Evolutionary conservation across 2,329 filamentous ascomycete species (phyloP).

Genomic region (Fusarium sp.): DNA sequence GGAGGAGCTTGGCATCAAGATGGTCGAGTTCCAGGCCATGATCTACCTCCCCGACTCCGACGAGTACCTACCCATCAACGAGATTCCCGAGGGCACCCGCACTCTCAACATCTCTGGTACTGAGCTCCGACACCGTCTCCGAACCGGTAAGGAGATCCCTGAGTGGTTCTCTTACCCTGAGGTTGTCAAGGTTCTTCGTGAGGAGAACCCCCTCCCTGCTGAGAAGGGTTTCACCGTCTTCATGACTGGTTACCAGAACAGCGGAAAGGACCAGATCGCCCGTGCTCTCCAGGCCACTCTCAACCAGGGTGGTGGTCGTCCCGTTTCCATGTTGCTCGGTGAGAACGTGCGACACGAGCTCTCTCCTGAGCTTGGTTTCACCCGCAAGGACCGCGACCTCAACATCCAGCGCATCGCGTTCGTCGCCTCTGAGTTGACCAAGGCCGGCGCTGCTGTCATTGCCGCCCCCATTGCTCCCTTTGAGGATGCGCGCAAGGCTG

Average conservation of each 20-base stretch:
- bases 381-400: conserved; percentile 87
- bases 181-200: conserved; percentile 94
- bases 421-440: conserved; percentile 93
- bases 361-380: conserved; percentile 95
- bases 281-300: conserved; percentile 96
- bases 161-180: conserved; percentile 99
- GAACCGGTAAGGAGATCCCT: conserved; percentile 92
- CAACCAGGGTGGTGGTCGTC: conserved; percentile 96
- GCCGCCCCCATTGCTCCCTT: conserved; percentile 96
- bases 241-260: conserved; percentile 96
- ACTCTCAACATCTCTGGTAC: conserved; percentile 89
- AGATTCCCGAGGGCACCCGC: conserved; percentile 84
- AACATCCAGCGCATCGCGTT: conserved; percentile 98
- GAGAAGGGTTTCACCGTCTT: conserved; percentile 98
- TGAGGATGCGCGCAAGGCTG: conserved; percentile 79
- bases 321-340: conserved; percentile 92
- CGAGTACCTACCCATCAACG: conserved; percentile 93
- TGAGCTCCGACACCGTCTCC: conserved; percentile 91
- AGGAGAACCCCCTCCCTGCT: conserved; percentile 92
- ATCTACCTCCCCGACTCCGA: conserved; percentile 97
- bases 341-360: conserved; percentile 95
- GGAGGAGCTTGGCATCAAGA: conserved; percentile 96
- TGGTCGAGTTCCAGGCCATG: conserved; percentile 99
- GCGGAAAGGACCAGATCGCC: conserved; percentile 95
- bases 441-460: conserved; percentile 92